phyloP scores from a whole-genome alignment of 768 basidiomycete genomes.

The Stropharia rugosoannulata region DNA sequence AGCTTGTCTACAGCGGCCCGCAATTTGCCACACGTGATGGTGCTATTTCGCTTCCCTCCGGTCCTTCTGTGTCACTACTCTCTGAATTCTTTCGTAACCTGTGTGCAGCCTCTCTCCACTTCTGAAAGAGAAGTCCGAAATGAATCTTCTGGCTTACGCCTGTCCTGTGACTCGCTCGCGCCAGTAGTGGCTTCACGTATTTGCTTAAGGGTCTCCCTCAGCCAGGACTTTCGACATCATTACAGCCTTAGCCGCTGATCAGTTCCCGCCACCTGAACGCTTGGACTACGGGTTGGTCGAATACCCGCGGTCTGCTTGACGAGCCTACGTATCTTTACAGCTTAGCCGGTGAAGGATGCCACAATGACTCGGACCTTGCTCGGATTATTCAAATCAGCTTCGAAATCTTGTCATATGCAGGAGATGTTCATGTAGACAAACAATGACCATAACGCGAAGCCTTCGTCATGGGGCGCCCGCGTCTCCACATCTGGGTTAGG shows the following conservation, averaged over 20 bases:
- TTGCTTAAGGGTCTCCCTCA: no score
- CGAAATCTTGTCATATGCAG: background rate
- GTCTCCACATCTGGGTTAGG: no score
- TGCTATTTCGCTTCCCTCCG: background rate
- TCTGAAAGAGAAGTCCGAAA: no score
- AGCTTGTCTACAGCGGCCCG: background rate
- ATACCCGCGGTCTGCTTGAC: no score
- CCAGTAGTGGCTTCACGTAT: no score
- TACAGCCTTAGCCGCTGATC: no score
- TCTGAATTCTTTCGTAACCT: background rate
- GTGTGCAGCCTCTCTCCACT: no score
- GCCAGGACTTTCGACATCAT: no score
- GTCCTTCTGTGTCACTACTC: background rate
- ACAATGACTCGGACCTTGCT: background rate
- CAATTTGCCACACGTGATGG: background rate
- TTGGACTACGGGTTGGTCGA: no score
- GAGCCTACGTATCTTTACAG: background rate
- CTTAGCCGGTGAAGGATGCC: background rate
- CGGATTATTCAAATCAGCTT: background rate
- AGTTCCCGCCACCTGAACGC: no score
- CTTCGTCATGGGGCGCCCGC: background rate
- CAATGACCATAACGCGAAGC: background rate
- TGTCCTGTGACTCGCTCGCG: no score
- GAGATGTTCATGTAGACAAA: background rate
- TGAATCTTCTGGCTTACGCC: no score